Conservation (phyloP, 192 early-diverging fungal species). For the Umbelopsis ramanniana region DNA sequence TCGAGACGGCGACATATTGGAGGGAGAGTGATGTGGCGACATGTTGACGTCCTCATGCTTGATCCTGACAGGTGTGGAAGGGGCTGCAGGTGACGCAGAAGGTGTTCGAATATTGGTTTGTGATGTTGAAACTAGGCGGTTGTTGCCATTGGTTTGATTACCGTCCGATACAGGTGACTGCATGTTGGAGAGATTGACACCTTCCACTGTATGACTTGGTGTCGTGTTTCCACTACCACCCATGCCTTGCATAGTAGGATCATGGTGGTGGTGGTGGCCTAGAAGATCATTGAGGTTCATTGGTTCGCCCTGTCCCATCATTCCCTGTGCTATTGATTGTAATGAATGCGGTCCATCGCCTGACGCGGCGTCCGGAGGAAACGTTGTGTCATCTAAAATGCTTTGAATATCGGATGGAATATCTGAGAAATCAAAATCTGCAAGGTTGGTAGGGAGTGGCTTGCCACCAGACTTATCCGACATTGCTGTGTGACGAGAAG, state of each 20-base stretch:
- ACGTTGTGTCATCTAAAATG: constrained; percentile 21
- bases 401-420: constrained; percentile 20
- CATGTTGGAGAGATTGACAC: neutral
- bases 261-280: neutral
- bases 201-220: neutral
- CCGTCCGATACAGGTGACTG: constrained; percentile 1
- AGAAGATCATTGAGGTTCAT: constrained; percentile 9
- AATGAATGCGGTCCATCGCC: neutral
- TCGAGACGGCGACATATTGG: neutral
- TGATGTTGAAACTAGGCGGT: neutral
- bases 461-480: constrained; percentile 20
- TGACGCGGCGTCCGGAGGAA: constrained; percentile 10
- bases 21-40: neutral
- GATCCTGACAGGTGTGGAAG: neutral
- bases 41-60: neutral
- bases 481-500: neutral
- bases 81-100: neutral
- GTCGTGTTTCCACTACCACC: neutral
- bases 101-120: neutral
- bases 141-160: neutral
- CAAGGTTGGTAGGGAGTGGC: constrained; percentile 7
- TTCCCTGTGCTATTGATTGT: neutral
- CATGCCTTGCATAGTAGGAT: constrained; percentile 1
- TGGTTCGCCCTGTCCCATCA: neutral
- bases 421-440: constrained; percentile 18